Conservation (phyloP, 495 filamentous ascomycete genomes). For the Aspergillus hancockii region DNA sequence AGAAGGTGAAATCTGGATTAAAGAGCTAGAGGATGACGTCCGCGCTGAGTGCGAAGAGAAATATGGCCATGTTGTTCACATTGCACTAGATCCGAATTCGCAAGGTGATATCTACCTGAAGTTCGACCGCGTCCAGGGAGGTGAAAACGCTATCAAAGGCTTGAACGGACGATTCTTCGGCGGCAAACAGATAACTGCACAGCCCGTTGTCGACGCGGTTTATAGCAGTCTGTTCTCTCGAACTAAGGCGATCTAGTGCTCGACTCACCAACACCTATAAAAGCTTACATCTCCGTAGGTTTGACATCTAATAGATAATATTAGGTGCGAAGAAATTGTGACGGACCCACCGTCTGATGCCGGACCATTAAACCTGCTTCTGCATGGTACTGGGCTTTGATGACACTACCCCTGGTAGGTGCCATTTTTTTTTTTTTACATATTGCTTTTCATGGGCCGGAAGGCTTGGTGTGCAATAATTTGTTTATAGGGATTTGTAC, state of each 20-base stretch:
- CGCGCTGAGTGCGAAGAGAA: conserved; percentile 89
- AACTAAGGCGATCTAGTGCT: conserved; percentile 63
- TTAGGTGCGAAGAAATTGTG: conserved; percentile 27
- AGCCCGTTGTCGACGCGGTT: conserved; percentile 95
- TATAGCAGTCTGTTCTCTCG: conserved; percentile 96
- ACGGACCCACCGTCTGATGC: conserved; percentile 21
- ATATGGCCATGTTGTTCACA: conserved; percentile 98
- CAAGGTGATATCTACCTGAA: conserved; percentile 98
- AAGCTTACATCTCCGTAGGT: conserved; percentile 26
- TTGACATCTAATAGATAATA: conserved; percentile 30
- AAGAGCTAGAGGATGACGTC: conserved; percentile 93
- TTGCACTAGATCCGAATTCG: conserved; percentile 88
- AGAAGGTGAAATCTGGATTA: conserved; percentile 84
- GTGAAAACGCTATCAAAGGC: conserved; percentile 96
- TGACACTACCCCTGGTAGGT: conserved; percentile 48
- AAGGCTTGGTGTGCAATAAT: conserved; percentile 30
- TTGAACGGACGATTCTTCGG: conserved; percentile 96
- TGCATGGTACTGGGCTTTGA: conserved; percentile 30
- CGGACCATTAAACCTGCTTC: conserved; percentile 13
- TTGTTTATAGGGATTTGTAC: conserved; percentile 34
- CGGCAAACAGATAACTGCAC: conserved; percentile 83
- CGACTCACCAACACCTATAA: conserved; percentile 7
- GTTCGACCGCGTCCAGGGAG: conserved; percentile 91
- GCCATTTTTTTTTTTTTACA: conserved; percentile 30
- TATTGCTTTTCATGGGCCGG: conserved; percentile 26